These are phyloP conservation scores for Chlorella vulgaris DNA, from an alignment of 139 green algal species.

Conservation along the genomic window DNA sequence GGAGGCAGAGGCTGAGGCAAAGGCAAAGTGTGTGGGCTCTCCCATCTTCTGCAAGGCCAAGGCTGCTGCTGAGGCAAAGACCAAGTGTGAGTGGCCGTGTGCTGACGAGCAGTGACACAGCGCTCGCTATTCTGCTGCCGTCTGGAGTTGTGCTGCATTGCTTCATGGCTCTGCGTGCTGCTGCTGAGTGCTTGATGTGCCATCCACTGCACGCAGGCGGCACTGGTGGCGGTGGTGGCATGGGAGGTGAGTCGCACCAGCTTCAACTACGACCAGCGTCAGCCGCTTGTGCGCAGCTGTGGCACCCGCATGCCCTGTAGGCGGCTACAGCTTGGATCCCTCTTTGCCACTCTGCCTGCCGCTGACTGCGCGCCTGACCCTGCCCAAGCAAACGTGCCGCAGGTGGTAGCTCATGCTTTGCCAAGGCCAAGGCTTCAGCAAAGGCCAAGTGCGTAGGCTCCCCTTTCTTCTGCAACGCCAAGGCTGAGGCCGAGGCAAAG, in stretches of 20 bases:
- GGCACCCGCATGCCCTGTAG: too few species aligned
- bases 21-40: background rate
- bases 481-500: background rate
- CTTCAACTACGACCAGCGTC: too few species aligned
- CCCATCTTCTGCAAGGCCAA: background rate
- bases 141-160: background rate
- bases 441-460: background rate
- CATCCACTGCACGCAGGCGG: background rate
- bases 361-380: background rate
- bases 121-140: background rate
- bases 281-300: too few species aligned
- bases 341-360: background rate
- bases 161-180: background rate
- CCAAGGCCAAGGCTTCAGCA: background rate
- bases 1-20: background rate
- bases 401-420: background rate
- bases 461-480: background rate
- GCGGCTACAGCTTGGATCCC: background rate
- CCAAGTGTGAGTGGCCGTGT: slow-evolving; percentile 1
- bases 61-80: background rate
- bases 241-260: background rate
- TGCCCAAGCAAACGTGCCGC: background rate
- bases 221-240: background rate
- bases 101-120: too few species aligned
- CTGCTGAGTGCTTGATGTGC: background rate